These are phyloP conservation scores for Thalassiosira livingstoniorum DNA, from an alignment of 352 stramenopile species.

Conservation along the genomic window DNA sequence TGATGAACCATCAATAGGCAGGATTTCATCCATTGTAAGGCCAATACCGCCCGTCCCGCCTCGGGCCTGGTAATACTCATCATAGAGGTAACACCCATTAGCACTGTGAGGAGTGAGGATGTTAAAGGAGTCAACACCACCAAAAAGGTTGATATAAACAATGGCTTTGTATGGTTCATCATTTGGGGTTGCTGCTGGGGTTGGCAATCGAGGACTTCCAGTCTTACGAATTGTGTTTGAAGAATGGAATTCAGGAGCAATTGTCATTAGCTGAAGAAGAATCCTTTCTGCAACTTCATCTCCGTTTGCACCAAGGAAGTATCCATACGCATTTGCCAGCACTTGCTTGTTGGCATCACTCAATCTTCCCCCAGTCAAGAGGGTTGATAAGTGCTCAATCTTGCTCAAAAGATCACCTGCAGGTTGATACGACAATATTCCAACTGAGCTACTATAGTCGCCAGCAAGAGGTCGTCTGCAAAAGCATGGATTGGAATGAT, in stretches of 20 bases:
- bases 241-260: conserved; percentile 78
- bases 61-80: conserved; percentile 64
- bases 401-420: conserved; percentile 22
- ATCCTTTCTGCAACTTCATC: conserved; percentile 25
- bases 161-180: conserved; percentile 73
- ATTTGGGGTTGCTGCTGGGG: conserved; percentile 9
- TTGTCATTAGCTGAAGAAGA: conserved; percentile 65
- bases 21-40: conserved; percentile 45
- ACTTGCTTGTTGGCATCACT: conserved; percentile 49
- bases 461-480: conserved; percentile 5
- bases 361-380: conserved; percentile 76
- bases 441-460: conserved; percentile 35
- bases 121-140: conserved; percentile 67
- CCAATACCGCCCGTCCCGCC: conserved; percentile 25
- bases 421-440: conserved; percentile 20
- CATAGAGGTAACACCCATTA: conserved; percentile 56
- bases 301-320: conserved; percentile 33
- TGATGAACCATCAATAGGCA: conserved; percentile 68
- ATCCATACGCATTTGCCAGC: conserved; percentile 40
- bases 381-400: conserved; percentile 71
- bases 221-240: conserved; percentile 42
- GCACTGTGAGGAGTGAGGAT: conserved; percentile 61
- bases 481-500: too few relatives aligned
- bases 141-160: conserved; percentile 69
- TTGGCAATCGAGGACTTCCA: conserved; percentile 17